Evolutionary conservation across 2,329 filamentous ascomycete species (phyloP).

Genomic region (Xylaria sp.): DNA sequence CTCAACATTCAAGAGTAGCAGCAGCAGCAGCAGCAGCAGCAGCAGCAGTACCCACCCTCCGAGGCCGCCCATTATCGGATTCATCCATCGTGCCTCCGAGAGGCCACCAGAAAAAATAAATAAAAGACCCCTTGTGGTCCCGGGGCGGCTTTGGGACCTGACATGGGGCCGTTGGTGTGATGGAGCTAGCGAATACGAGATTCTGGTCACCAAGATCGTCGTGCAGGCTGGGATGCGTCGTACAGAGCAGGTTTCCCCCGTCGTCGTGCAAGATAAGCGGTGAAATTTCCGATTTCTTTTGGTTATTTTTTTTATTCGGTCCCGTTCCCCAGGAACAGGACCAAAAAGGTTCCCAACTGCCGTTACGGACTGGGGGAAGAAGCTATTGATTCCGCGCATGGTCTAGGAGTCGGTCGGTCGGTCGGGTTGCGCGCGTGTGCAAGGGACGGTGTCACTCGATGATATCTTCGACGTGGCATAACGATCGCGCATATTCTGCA

Average conservation of each 20-base stretch:
- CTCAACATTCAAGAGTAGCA: not conserved
- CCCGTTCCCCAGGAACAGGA: not conserved
- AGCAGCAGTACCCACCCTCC: not conserved
- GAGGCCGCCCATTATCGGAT: not conserved
- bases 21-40: not conserved
- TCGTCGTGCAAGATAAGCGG: constrained; percentile 13
- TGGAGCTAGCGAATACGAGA: constrained; percentile 34
- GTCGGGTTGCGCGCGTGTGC: not conserved
- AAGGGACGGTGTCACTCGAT: constrained; percentile 15
- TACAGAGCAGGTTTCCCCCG: not conserved
- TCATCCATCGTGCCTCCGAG: not conserved
- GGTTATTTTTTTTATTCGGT: no score
- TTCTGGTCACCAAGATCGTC: constrained; percentile 31
- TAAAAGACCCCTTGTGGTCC: constrained; percentile 6
- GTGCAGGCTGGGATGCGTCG: constrained; percentile 15
- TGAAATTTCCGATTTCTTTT: constrained; percentile 8
- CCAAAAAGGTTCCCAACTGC: not conserved
- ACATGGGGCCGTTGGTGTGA: constrained; percentile 28
- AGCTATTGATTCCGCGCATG: not conserved
- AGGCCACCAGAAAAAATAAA: not conserved
- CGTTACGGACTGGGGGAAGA: no score
- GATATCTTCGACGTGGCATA: not conserved
- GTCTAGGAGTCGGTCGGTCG: not conserved
- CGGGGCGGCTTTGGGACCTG: constrained; percentile 17
- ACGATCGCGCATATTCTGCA: not conserved